phyloP scores from a whole-genome alignment of 163 green algal genomes.

The Scenedesmus sp. region DNA sequence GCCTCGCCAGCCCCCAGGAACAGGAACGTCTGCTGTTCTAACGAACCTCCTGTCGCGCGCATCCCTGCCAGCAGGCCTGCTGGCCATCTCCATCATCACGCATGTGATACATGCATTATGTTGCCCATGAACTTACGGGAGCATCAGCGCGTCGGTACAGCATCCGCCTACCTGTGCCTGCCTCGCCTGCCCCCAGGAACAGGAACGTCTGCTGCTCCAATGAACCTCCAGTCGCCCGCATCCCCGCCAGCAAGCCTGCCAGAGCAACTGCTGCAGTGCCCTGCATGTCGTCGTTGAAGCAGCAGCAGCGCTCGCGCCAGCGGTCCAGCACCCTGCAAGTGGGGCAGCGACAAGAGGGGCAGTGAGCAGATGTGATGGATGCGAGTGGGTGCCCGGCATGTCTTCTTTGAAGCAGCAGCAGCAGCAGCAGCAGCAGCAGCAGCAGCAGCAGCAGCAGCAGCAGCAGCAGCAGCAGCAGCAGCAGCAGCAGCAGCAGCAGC shows the following conservation, averaged over 20 bases:
- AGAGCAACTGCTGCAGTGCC: constrained; percentile 76
- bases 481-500: not conserved
- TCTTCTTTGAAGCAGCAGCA: constrained; percentile 95
- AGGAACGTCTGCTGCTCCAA: constrained; percentile 75
- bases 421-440: not conserved
- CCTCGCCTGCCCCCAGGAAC: constrained; percentile 88
- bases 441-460: not conserved
- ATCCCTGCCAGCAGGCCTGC: not conserved
- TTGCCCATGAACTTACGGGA: too few relatives aligned
- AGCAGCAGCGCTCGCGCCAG: constrained; percentile 67
- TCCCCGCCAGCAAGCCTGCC: constrained; percentile 78
- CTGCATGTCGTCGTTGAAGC: constrained; percentile 25
- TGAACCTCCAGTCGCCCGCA: constrained; percentile 54
- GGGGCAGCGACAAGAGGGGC: not conserved
- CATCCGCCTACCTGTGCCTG: constrained; percentile 74
- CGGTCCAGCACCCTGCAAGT: constrained; percentile 80
- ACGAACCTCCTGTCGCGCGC: not conserved
- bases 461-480: not conserved
- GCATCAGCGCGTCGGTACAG: too few relatives aligned
- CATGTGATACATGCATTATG: too few relatives aligned
- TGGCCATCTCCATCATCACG: too few relatives aligned
- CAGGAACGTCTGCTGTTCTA: not conserved
- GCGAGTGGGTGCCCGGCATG: not conserved
- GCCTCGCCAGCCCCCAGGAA: not conserved
- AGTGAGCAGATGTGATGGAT: not conserved